Evolutionary conservation across 176 grass and related monocot species (phyloP), one percentile per base, ranked within the genome.

Genomic region (Rhynchospora tenuis): DNA sequence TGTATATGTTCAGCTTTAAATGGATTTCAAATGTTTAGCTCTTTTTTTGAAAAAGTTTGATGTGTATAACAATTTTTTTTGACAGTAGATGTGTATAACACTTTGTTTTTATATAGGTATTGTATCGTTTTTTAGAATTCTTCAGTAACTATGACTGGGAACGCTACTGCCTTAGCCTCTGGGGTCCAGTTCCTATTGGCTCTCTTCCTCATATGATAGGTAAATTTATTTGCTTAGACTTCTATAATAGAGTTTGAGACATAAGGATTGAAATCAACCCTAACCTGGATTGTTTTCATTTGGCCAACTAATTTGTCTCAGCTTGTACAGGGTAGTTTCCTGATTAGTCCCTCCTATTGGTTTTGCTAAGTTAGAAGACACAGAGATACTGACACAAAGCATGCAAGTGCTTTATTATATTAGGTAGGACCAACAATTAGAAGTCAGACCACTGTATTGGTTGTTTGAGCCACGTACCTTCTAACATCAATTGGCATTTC

Each of bases 81-180:
- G n/a, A n/a, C n/a, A n/a, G n/a, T n/a, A n/a, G 52, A 83, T 60
- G 15, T 31, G 46, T 44, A 81, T 63, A 26, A 59, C 85, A 58
- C 75, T 86, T 65, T 88, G 2, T 83, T 81, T 66, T 73, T 54
- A 51, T 89, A 56, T 81, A 97, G 95, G 95, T 97, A 42, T 81
- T 97, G 60, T 94, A 92, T 84, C 90, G 95, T 77, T 97, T 97
- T 85, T 89, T 97, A 62, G 92, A 97, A 88, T 94, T 94, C 82
- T 97, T 97, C 81, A 94, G 95, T 83, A 97, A 94, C 54, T 97
- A 94, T 83, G 95, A 97, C 66, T 97, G 95, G 95, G 90, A 91
- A 61, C 94, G 84, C 55, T 97, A 92, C 86, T 97, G 90, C 83
- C 78, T 97, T 80, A 94, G 95, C 63, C 91, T 97, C 66, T 87